Percentiles rank a stretch among this genome's conserved stretches.
Evolutionary conservation across 768 basidiomycete genomes (phyloP).

Genomic region (Sistotremastrum suecicum): DNA sequence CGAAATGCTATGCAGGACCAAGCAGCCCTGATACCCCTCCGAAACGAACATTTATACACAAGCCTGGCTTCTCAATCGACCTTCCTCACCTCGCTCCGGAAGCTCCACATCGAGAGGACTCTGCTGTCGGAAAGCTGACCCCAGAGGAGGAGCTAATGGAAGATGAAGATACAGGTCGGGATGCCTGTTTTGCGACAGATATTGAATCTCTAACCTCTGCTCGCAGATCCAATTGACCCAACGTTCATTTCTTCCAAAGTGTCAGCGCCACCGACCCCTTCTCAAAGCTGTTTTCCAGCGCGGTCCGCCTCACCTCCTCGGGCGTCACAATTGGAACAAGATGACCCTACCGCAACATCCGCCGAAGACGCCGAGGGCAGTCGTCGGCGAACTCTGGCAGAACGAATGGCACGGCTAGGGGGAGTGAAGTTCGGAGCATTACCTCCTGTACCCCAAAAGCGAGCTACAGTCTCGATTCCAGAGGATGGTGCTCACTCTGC

Average conservation of each 20-base stretch:
- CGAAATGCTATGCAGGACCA: no score
- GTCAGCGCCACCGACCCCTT: constrained; percentile 15
- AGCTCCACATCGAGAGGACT: neutral
- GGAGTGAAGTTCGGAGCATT: constrained; percentile 66
- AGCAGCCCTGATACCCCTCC: no score
- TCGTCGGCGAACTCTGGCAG: constrained; percentile 64
- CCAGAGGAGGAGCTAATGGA: constrained; percentile 33
- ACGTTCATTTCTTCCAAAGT: constrained; percentile 36
- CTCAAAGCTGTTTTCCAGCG: constrained; percentile 4
- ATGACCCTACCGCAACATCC: constrained; percentile 4
- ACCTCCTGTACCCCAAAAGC: constrained; percentile 29
- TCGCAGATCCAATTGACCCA: constrained; percentile 65
- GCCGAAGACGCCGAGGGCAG: constrained; percentile 24
- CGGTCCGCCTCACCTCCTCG: neutral
- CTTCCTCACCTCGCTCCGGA: neutral
- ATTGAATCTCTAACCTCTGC: no score
- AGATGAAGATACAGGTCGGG: constrained; percentile 54
- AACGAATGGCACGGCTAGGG: constrained; percentile 89
- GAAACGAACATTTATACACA: no score
- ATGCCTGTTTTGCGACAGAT: no score
- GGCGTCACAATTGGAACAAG: neutral
- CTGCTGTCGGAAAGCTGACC: neutral
- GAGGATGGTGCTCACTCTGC: constrained; percentile 18
- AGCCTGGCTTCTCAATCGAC: neutral
- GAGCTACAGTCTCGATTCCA: constrained; percentile 2